Evolutionary conservation across 192 early-diverging fungal species (phyloP).

Genomic region (Mortierella alpina): DNA sequence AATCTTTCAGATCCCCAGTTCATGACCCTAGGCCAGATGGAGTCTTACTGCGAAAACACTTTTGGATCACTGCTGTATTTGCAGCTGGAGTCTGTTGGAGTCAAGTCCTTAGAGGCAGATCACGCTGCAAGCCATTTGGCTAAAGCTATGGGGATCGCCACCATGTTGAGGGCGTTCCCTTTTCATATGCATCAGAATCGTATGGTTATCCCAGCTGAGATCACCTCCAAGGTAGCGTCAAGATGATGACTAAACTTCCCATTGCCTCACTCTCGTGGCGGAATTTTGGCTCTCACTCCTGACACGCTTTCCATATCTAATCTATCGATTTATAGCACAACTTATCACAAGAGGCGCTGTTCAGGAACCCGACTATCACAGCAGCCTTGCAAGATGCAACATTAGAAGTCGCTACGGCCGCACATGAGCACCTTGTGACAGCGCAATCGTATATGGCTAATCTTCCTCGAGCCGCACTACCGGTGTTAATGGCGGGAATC

Average conservation of each 20-base stretch:
- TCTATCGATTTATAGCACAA: slow-evolving; percentile 62
- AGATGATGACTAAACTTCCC: not conserved
- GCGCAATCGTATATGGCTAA: slow-evolving; percentile 71
- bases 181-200: slow-evolving; percentile 74
- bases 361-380: slow-evolving; percentile 63
- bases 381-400: slow-evolving; percentile 79
- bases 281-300: not conserved
- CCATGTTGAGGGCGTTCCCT: slow-evolving; percentile 79
- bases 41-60: slow-evolving; percentile 91
- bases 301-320: not conserved
- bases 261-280: not conserved
- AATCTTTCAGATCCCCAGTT: slow-evolving; percentile 74
- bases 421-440: slow-evolving; percentile 80
- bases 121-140: slow-evolving; percentile 93
- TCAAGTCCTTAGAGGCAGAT: slow-evolving; percentile 85
- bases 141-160: slow-evolving; percentile 86
- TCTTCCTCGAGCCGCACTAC: slow-evolving; percentile 70
- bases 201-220: slow-evolving; percentile 79
- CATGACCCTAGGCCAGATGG: slow-evolving; percentile 79
- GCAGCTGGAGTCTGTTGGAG: slow-evolving; percentile 86
- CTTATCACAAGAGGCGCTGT: slow-evolving; percentile 81
- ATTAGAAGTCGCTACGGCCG: slow-evolving; percentile 88
- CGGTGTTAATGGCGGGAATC: slow-evolving; percentile 79
- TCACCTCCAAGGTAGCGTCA: slow-evolving; percentile 77
- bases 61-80: slow-evolving; percentile 89